Evolutionary conservation across 2,329 filamentous ascomycete species (phyloP), one percentile per base, ranked within the genome.

Genomic region (Parastagonospora nodorum): DNA sequence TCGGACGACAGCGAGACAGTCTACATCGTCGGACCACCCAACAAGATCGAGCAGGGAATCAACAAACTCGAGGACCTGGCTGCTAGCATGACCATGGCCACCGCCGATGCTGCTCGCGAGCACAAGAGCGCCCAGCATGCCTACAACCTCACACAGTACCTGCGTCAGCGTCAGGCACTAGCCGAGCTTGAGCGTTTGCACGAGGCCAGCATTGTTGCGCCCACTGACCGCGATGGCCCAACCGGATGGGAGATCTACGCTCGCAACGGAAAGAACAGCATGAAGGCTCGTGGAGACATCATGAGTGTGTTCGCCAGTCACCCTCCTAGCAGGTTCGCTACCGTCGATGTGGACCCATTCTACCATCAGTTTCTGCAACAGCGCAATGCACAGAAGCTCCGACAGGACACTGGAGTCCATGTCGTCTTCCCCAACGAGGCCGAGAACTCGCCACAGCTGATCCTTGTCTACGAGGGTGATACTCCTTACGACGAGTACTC

Each of bases 211-310:
- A 95, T 97, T 71, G 89, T 93, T 64, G 87, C 92, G 1, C 90
- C 91, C 0, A 83, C 82, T 57, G 82, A 84, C 2, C 80, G 83
- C 42, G 85, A 90, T 38, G 87, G 87, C 31, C 85, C 85, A 9
- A 84, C 89, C 38, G 87, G 87, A 0, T 96, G 92, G 91, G 88
- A 96, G 71, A 83, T 97, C 47, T 96, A 92, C 75, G 90, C 90
- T 6, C 84, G 88, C 32, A 89, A 96, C 64, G 87, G 88, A 58
- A 95, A 94, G 80, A 95, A 92, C 68, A 83, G 84, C 27, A 85
- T 90, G 68, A 86, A 87, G 63, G 89, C 88, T 7, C 87, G 89
- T 65, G 84, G 84, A 6, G 89, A 92, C 63, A 87, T 94, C 66
- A 87, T 85, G 69, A 84, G 84, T 63, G 83, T 94, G 51, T 84